phyloP scores from a whole-genome alignment of 106 monocot species.

The Dendrobium nobile region DNA sequence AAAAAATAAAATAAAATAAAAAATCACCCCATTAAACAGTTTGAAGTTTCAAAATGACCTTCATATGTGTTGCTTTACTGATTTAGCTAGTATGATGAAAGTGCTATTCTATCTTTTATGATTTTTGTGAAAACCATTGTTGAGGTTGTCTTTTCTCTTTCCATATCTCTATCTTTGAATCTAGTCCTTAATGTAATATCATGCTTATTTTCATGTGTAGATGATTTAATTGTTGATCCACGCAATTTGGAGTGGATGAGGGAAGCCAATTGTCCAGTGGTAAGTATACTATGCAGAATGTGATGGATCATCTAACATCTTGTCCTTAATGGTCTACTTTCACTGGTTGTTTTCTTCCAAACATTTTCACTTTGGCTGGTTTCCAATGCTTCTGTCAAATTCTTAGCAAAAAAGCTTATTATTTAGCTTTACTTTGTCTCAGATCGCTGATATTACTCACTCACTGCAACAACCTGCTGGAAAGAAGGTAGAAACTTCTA shows the following conservation, averaged over 20 bases:
- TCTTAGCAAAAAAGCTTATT: not conserved
- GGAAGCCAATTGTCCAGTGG: constrained; percentile 91
- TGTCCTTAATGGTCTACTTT: not conserved
- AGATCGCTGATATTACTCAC: constrained; percentile 97
- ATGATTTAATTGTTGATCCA: constrained; percentile 97
- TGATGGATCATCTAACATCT: not conserved
- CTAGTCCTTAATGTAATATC: not conserved
- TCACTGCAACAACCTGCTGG: constrained; percentile 95
- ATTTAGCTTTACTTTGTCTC: constrained; percentile 10
- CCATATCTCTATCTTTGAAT: not conserved
- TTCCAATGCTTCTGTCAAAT: not conserved
- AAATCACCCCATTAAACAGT: not conserved
- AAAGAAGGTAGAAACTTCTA: constrained; percentile 48
- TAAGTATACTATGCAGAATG: constrained; percentile 29
- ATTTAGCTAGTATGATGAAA: not conserved
- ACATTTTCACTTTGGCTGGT: not conserved
- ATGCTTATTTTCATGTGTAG: constrained; percentile 28
- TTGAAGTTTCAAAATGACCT: not conserved
- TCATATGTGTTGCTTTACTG: not conserved
- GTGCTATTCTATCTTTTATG: not conserved
- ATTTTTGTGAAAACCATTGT: not conserved
- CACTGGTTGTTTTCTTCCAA: not conserved
- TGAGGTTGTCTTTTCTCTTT: not conserved
- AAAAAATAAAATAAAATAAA: not conserved
- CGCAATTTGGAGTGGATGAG: constrained; percentile 95